Percentiles rank a stretch among this genome's conserved stretches.
These are phyloP conservation scores for Porodaedalea pini DNA, from an alignment of 1,284 basidiomycete species.

Conservation along the genomic window DNA sequence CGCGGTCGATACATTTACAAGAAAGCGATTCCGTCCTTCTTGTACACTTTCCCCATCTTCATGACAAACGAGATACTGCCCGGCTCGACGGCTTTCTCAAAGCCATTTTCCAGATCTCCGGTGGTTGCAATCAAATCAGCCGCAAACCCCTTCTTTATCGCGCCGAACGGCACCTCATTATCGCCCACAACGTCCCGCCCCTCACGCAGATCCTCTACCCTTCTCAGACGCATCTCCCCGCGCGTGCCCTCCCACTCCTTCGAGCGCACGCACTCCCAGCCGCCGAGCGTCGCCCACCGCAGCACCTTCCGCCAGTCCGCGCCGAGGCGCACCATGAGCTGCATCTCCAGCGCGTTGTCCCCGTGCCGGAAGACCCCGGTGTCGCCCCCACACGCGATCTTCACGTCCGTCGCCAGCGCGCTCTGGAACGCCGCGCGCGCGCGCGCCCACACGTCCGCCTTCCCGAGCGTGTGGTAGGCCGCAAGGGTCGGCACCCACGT, in stretches of 20 bases:
- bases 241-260: conserved; percentile 45
- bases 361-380: conserved; percentile 63
- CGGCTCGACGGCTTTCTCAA: conserved; percentile 44
- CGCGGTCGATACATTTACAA: neutral
- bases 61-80: conserved; percentile 52
- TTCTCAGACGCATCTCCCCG: conserved; percentile 33
- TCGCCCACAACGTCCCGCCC: conserved; percentile 38
- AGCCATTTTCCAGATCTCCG: conserved; percentile 47
- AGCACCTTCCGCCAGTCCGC: conserved; percentile 51
- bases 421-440: conserved; percentile 40
- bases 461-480: conserved; percentile 40
- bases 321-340: conserved; percentile 56
- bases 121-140: conserved; percentile 55
- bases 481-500: conserved; percentile 61
- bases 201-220: conserved; percentile 32
- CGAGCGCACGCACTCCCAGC: conserved; percentile 54
- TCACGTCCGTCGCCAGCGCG: conserved; percentile 41
- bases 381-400: conserved; percentile 60
- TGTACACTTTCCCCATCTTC: conserved; percentile 53
- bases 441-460: conserved; percentile 37
- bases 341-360: conserved; percentile 57
- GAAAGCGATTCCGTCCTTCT: conserved; percentile 34
- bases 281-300: conserved; percentile 56
- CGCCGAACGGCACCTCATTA: conserved; percentile 57
- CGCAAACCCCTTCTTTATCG: conserved; percentile 47